Conservation (phyloP, 2,329 filamentous ascomycete species). For the Pleomassaria siparia region DNA sequence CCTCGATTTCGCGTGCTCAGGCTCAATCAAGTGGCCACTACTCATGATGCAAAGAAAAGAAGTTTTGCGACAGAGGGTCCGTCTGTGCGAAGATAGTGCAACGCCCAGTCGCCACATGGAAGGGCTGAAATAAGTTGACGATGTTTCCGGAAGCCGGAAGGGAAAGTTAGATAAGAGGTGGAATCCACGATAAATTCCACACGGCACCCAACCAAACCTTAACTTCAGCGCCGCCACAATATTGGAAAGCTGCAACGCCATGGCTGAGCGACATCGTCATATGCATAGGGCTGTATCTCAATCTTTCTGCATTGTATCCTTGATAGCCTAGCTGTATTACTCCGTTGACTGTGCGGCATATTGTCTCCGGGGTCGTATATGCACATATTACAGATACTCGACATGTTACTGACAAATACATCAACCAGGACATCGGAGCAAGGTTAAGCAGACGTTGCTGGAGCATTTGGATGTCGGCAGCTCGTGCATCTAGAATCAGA, state of each 20-base stretch:
- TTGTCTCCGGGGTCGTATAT: neutral
- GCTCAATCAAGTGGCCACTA: neutral
- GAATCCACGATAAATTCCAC: slow-evolving; percentile 8
- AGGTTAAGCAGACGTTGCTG: neutral
- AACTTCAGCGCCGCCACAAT: slow-evolving; percentile 27
- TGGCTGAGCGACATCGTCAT: neutral
- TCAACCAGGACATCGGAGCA: neutral
- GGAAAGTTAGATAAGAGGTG: slow-evolving; percentile 7
- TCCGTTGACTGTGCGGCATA: neutral
- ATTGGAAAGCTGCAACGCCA: slow-evolving; percentile 12
- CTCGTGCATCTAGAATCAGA: too few species aligned
- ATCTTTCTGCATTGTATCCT: neutral
- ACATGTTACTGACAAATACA: neutral
- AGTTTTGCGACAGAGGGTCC: neutral
- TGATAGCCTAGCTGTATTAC: neutral
- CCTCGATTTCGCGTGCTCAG: neutral
- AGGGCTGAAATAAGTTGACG: slow-evolving; percentile 6
- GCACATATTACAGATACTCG: neutral
- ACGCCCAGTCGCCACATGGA: neutral
- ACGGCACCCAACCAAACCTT: slow-evolving; percentile 4
- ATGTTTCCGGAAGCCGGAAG: slow-evolving; percentile 4
- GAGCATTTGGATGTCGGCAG: neutral
- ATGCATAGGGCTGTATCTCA: neutral
- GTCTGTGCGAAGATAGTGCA: neutral
- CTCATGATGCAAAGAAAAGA: neutral